phyloP scores from a whole-genome alignment of 139 green algal species.

The Mesostigma viride region DNA sequence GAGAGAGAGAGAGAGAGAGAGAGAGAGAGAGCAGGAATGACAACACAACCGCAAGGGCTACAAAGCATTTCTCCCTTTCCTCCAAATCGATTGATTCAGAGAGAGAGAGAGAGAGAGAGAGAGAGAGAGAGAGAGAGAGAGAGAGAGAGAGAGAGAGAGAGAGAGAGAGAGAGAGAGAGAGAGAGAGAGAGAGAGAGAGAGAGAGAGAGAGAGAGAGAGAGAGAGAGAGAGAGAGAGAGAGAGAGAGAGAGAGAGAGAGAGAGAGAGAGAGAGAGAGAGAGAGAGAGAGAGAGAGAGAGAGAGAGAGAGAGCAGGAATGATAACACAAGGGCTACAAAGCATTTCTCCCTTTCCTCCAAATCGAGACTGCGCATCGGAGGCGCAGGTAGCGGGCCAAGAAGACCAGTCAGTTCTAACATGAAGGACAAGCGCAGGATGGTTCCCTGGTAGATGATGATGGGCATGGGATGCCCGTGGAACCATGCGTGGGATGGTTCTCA shows the following conservation, averaged over 20 bases:
- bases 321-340: no score
- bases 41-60: no score
- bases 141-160: conserved; percentile 5
- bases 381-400: no score
- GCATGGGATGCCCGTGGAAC: no score
- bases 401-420: no score
- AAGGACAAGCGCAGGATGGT: no score
- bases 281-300: conserved; percentile 5
- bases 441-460: no score
- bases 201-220: conserved; percentile 5
- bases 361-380: no score
- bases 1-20: conserved; percentile 5
- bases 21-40: conserved; percentile 1
- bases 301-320: conserved; percentile 1
- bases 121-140: conserved; percentile 5
- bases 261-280: conserved; percentile 5
- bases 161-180: conserved; percentile 5
- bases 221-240: conserved; percentile 5
- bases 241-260: conserved; percentile 5
- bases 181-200: conserved; percentile 5
- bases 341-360: no score
- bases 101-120: conserved; percentile 5
- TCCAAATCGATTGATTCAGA: no score
- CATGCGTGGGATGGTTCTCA: no score
- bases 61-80: no score